phyloP scores from a whole-genome alignment of 2,329 filamentous ascomycete species.

The Clonostachys rosea region DNA sequence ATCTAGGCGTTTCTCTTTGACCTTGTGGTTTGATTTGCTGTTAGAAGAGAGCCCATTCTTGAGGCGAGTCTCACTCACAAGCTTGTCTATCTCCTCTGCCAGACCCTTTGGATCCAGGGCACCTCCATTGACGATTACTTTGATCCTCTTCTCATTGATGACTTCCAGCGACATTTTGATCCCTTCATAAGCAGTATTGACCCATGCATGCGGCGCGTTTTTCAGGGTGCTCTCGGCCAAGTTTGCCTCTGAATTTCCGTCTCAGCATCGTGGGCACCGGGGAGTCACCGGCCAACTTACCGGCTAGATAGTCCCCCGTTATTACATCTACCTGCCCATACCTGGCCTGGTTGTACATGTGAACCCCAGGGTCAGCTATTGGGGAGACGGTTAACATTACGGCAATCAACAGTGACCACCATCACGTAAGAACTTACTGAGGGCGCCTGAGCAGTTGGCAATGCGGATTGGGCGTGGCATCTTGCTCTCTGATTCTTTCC shows the following conservation, averaged over 20 bases:
- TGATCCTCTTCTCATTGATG: constrained; percentile 39
- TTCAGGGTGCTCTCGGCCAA: constrained; percentile 13
- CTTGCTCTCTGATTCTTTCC: too few relatives aligned
- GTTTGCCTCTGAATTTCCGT: constrained; percentile 18
- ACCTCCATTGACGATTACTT: constrained; percentile 52
- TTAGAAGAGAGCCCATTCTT: not conserved
- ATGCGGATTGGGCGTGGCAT: constrained; percentile 1
- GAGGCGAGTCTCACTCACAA: constrained; percentile 19
- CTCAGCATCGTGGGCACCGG: constrained; percentile 1
- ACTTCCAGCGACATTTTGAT: constrained; percentile 18
- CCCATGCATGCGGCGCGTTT: constrained; percentile 8
- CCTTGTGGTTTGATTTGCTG: constrained; percentile 2
- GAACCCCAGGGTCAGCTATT: constrained; percentile 9
- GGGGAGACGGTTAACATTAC: too few relatives aligned
- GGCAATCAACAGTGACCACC: not conserved
- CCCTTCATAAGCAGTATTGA: constrained; percentile 11
- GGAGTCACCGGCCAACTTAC: constrained; percentile 11
- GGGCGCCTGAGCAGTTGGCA: constrained; percentile 16
- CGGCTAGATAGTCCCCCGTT: constrained; percentile 46
- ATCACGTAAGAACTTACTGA: constrained; percentile 3
- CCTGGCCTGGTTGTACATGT: constrained; percentile 20
- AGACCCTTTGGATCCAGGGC: constrained; percentile 48
- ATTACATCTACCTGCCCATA: constrained; percentile 38
- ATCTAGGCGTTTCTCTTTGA: constrained; percentile 15
- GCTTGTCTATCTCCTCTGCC: constrained; percentile 22